A percentile compares a stretch with the other conserved stretches of the same genome.
Evolutionary conservation across 169 alveolate genomes (phyloP).

Genomic region (Plasmodium coatneyi): DNA sequence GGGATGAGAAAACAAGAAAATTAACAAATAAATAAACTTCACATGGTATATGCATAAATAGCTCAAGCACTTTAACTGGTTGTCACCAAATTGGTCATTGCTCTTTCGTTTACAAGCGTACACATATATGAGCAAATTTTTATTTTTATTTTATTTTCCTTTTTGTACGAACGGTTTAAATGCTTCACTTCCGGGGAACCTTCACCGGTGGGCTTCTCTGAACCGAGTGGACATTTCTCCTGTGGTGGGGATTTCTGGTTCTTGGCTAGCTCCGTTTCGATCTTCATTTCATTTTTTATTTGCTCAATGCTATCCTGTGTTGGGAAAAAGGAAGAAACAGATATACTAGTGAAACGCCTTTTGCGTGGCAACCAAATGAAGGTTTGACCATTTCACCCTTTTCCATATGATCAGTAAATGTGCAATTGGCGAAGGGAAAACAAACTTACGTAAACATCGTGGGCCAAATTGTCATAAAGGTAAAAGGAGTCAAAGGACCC

Average conservation of each 20-base stretch:
- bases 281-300: slow-evolving; percentile 34
- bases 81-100: background rate
- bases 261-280: slow-evolving; percentile 11
- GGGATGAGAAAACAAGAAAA: background rate
- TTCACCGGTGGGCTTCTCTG: background rate
- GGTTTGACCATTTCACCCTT: background rate
- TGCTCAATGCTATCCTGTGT: slow-evolving; percentile 58
- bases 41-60: background rate
- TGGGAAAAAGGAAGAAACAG: background rate
- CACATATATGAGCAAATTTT: background rate
- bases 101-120: background rate
- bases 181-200: background rate
- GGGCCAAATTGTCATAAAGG: slow-evolving; percentile 55
- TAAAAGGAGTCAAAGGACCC: slow-evolving; percentile 23
- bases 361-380: background rate
- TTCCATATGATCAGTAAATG: background rate
- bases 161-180: slow-evolving; percentile 13
- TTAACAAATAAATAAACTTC: background rate
- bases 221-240: background rate
- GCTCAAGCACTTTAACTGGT: background rate
- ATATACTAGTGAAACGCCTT: background rate
- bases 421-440: background rate
- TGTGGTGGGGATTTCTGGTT: background rate
- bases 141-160: background rate
- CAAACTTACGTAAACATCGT: slow-evolving; percentile 49